Conservation (phyloP, 176 grass and related monocot genomes). For the Triticum timopheevii region DNA sequence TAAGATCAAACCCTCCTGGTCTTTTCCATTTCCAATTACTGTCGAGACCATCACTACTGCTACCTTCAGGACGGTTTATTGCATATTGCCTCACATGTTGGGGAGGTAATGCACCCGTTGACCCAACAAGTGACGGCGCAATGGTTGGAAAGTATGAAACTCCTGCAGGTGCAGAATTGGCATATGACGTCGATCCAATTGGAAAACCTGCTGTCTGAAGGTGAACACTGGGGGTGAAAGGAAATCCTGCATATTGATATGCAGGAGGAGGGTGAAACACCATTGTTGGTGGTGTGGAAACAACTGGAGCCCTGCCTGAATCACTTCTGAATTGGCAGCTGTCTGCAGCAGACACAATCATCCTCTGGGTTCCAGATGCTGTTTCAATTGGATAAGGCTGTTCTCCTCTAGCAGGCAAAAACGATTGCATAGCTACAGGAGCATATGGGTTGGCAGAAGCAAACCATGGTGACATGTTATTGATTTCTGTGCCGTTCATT, state of each 20-base stretch:
- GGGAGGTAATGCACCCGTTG: conserved; percentile 47
- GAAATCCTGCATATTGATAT: conserved; percentile 68
- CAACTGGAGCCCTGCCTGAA: conserved; percentile 49
- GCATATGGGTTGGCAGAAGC: conserved; percentile 43
- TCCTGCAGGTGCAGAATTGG: conserved; percentile 51
- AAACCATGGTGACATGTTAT: conserved; percentile 71
- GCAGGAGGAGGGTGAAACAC: conserved; percentile 62
- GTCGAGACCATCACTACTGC: conserved; percentile 54
- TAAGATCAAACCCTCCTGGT: conserved; percentile 85
- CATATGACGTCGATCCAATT: conserved; percentile 53
- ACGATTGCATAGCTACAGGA: conserved; percentile 64
- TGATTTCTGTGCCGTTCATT: conserved; percentile 60
- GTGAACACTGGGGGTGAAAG: conserved; percentile 55
- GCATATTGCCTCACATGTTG: conserved; percentile 70
- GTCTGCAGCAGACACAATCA: conserved; percentile 51
- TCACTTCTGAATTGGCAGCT: conserved; percentile 57
- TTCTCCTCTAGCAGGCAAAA: conserved; percentile 74
- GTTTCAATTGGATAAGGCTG: conserved; percentile 59
- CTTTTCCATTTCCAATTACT: conserved; percentile 63
- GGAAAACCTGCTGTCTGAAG: conserved; percentile 58
- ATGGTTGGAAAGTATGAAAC: conserved; percentile 52
- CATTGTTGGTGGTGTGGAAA: conserved; percentile 72
- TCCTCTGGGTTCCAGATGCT: conserved; percentile 50
- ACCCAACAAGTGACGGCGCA: conserved; percentile 46
- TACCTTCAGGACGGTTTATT: conserved; percentile 73